Evolutionary conservation across 129 eudicot species (phyloP), one percentile per base, ranked within the genome.

Genomic region (Chrysanthemum seticuspe): DNA sequence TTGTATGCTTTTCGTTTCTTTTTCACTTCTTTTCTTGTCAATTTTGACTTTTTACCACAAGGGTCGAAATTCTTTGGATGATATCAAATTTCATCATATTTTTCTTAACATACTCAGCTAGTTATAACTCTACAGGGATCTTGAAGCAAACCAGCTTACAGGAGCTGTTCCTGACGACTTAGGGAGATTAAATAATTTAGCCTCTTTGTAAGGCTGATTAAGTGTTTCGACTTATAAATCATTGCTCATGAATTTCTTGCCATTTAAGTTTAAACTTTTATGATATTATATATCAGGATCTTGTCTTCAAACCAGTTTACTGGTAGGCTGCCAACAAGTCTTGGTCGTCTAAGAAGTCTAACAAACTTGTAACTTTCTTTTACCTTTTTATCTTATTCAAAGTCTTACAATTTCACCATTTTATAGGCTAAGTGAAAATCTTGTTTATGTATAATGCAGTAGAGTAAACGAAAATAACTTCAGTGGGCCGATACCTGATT

Each of bases 381-480:
- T 11, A 63, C 57, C 47, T 48, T 76, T 5, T 23, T 51, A 3
- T 5, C 2, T 29, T 45, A 58, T 53, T 57, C 13, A 51, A 63
- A 51, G 1, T 15, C 10, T 1, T 57, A 13, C 18, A 6, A 25
- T 54, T 61, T 18, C 36, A 3, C 45, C 27, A 12, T 47, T 44
- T 70, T 36, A 12, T 6, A 44, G 40, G 58, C 62, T 23, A 73
- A 57, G 8, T 63, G 18, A 14, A 44, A 45, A 21, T 49, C 51
- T 11, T 49, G 70, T 68, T 23, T 27, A 48, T 79, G 18, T 13
- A 50, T 8, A 47, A 68, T 87, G 87, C 95, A 92, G 98, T 82
- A 82, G 98, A 80, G 80, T 92, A 73, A 92, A 80, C 62, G 97
- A 84, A 57, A 85, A 85, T 83, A 84, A 84, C 68, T 87, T 93